phyloP scores from a whole-genome alignment of 441 rosid genomes.

The Aquilaria agallochum region DNA sequence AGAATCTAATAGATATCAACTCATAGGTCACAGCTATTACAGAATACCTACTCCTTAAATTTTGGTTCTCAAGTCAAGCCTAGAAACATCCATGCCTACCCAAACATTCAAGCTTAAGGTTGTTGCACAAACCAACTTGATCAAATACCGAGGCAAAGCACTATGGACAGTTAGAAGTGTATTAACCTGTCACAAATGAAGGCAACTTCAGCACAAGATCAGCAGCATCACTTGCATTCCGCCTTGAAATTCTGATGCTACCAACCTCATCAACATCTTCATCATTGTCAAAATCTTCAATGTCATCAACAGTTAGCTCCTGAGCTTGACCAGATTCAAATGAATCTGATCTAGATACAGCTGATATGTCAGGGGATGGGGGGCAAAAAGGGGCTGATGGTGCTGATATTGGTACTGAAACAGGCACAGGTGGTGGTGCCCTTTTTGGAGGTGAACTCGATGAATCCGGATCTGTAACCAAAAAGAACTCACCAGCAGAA shows the following conservation, averaged over 20 bases:
- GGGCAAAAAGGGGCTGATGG: constrained; percentile 46
- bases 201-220: constrained; percentile 80
- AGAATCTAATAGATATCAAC: no score
- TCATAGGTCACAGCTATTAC: no score
- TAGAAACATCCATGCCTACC: no score
- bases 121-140: no score
- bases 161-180: no score
- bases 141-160: no score
- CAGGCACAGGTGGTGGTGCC: constrained; percentile 71
- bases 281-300: constrained; percentile 94
- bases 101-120: no score
- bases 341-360: constrained; percentile 62
- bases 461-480: constrained; percentile 74
- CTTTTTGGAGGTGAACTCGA: constrained; percentile 97
- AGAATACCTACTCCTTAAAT: no score
- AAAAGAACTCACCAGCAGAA: constrained; percentile 78
- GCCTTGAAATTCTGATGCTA: constrained; percentile 68
- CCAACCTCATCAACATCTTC: constrained; percentile 57
- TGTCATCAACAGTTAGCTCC: constrained; percentile 97
- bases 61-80: no score
- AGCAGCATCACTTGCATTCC: constrained; percentile 60
- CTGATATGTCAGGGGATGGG: constrained; percentile 57
- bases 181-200: constrained; percentile 78
- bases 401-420: constrained; percentile 29
- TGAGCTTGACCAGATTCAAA: constrained; percentile 59